These are phyloP conservation scores for Prunus armeniaca DNA, from an alignment of 306 rosid genomes.

Conservation along the genomic window DNA sequence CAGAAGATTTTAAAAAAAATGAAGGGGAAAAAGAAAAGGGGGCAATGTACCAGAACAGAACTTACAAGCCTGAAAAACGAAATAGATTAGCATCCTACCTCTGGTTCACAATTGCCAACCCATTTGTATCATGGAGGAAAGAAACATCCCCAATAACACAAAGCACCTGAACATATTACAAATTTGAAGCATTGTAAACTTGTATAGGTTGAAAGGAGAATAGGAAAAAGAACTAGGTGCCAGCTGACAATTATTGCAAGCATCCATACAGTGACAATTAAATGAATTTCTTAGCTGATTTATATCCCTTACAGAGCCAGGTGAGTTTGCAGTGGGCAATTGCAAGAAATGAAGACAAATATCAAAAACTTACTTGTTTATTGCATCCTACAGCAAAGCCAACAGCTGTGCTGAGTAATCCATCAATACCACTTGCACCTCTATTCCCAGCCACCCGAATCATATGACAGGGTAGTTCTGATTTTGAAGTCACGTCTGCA, in stretches of 20 bases:
- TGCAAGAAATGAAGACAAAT: conserved; percentile 14
- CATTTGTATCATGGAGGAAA: conserved; percentile 87
- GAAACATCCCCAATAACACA: conserved; percentile 93
- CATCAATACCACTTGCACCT: conserved; percentile 99
- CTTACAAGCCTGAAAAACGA: conserved; percentile 18
- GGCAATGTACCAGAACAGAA: conserved; percentile 5
- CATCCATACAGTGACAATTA: not conserved
- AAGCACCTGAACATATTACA: conserved; percentile 53
- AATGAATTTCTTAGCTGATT: not conserved
- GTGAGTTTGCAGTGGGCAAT: not conserved
- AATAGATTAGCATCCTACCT: conserved; percentile 47
- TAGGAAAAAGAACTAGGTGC: not conserved
- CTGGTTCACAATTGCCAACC: conserved; percentile 76
- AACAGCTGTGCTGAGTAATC: conserved; percentile 87
- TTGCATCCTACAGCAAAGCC: conserved; percentile 92
- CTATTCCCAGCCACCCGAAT: conserved; percentile 77
- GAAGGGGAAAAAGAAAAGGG: not conserved
- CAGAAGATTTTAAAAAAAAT: not conserved
- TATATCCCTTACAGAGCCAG: not conserved
- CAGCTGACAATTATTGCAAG: not conserved
- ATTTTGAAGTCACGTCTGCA: conserved; percentile 43
- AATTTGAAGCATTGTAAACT: conserved; percentile 18
- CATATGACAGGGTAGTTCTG: conserved; percentile 55
- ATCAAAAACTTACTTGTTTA: conserved; percentile 49
- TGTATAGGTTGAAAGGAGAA: conserved; percentile 13